phyloP scores from a whole-genome alignment of 129 eudicot species.

The Artemisia tridentata region DNA sequence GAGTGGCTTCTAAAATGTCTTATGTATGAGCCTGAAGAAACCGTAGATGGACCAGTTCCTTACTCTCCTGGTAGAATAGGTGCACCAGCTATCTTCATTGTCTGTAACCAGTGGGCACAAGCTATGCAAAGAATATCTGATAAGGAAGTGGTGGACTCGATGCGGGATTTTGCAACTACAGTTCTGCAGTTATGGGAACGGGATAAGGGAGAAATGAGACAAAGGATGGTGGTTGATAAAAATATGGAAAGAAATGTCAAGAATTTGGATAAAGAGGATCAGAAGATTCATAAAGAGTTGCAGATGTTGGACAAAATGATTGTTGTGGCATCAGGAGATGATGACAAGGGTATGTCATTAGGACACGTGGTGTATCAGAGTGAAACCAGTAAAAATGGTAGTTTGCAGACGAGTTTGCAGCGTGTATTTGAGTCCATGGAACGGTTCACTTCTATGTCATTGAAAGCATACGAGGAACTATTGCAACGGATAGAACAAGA shows the following conservation, averaged over 20 bases:
- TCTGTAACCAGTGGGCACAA: slow-evolving; percentile 90
- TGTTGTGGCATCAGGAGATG: slow-evolving; percentile 41
- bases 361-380: slow-evolving; percentile 77
- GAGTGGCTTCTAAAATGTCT: slow-evolving; percentile 84
- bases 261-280: slow-evolving; percentile 70
- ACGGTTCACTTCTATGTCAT: slow-evolving; percentile 52
- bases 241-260: slow-evolving; percentile 44
- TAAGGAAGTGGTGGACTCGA: slow-evolving; percentile 74
- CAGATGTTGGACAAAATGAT: slow-evolving; percentile 76
- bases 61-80: slow-evolving; percentile 93
- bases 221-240: slow-evolving; percentile 50
- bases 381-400: slow-evolving; percentile 70
- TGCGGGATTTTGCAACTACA: slow-evolving; percentile 60
- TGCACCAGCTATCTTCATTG: slow-evolving; percentile 73
- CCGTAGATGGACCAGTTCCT: slow-evolving; percentile 78
- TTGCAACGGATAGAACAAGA: slow-evolving; percentile 75
- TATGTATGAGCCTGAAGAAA: slow-evolving; percentile 76
- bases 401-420: slow-evolving; percentile 68
- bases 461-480: slow-evolving; percentile 76
- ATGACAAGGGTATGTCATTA: slow-evolving; percentile 30
- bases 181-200: slow-evolving; percentile 81
- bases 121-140: slow-evolving; percentile 72
- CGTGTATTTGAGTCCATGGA: slow-evolving; percentile 86
- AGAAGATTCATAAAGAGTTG: slow-evolving; percentile 76
- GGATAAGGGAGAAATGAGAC: slow-evolving; percentile 72